Evolutionary conservation across 768 basidiomycete genomes (phyloP).

Genomic region (Tylopilus subfusipes): DNA sequence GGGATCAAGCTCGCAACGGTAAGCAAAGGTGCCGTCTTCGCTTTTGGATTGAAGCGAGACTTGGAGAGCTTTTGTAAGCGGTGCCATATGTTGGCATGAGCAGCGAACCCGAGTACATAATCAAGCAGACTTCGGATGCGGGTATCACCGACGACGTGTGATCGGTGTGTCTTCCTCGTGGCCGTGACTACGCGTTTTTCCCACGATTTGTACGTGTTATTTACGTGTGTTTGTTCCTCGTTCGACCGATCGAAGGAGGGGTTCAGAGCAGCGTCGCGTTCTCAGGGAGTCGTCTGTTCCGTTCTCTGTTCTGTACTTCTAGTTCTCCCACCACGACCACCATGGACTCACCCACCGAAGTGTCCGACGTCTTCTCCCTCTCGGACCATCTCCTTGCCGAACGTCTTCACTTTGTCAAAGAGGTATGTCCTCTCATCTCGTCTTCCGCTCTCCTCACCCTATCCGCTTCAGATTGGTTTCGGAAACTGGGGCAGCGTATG

Average conservation of each 20-base stretch:
- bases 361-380: conserved; percentile 66
- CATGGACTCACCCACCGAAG: conserved; percentile 25
- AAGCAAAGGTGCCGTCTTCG: conserved; percentile 22
- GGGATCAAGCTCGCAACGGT: conserved; percentile 38
- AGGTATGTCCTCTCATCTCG: conserved; percentile 41
- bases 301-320: background rate
- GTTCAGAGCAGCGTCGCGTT: background rate
- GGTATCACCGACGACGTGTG: conserved; percentile 13
- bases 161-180: conserved; percentile 14
- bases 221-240: conserved; percentile 24
- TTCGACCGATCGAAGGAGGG: conserved; percentile 17
- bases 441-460: conserved; percentile 1
- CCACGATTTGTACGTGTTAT: conserved; percentile 31
- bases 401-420: conserved; percentile 70
- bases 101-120: no score
- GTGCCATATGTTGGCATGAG: conserved; percentile 10
- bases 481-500: conserved; percentile 95
- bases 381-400: conserved; percentile 70
- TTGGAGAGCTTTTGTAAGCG: conserved; percentile 22
- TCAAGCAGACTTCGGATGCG: no score
- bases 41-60: conserved; percentile 13
- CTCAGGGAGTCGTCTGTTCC: background rate
- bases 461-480: conserved; percentile 65
- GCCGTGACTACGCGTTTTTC: conserved; percentile 22
- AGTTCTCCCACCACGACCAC: background rate